A percentile compares a stretch with the other conserved stretches of the same genome.
phyloP scores from a whole-genome alignment of 805 yeast species.

The Myxozyma geophila region DNA sequence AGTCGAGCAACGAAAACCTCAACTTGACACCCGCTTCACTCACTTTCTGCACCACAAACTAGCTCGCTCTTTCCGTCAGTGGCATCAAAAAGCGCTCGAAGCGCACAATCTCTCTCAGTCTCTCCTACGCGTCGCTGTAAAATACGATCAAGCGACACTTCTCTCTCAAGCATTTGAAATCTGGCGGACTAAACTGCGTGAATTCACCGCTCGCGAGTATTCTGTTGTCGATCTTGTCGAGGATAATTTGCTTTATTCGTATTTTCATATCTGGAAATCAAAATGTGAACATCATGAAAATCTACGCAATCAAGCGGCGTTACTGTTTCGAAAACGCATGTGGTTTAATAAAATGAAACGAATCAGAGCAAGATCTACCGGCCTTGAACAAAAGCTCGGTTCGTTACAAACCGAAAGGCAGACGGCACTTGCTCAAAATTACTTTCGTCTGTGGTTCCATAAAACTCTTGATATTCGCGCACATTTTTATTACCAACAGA shows the following conservation, averaged over 20 bases:
- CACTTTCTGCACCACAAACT: slow-evolving; percentile 12
- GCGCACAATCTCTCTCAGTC: background rate
- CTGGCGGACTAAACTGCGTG: slow-evolving; percentile 22
- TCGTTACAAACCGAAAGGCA: background rate
- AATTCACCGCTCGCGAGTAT: slow-evolving; percentile 4
- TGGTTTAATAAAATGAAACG: background rate
- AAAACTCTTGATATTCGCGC: slow-evolving; percentile 5
- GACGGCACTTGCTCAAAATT: background rate
- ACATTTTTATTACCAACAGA: slow-evolving; percentile 1
- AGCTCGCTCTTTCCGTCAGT: slow-evolving; percentile 9
- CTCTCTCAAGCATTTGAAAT: slow-evolving; percentile 20
- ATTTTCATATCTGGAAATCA: slow-evolving; percentile 3
- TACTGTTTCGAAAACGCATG: background rate
- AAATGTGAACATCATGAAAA: background rate
- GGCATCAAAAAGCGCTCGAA: slow-evolving; percentile 15
- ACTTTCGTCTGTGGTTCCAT: slow-evolving; percentile 15
- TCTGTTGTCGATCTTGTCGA: background rate
- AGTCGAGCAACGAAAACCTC: slow-evolving; percentile 14
- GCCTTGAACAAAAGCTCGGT: background rate
- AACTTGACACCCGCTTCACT: slow-evolving; percentile 22
- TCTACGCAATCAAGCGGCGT: slow-evolving; percentile 3
- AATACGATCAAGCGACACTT: slow-evolving; percentile 24
- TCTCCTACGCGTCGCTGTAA: slow-evolving; percentile 21
- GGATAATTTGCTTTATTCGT: background rate
- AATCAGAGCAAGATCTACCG: background rate